A percentile compares a stretch with the other conserved stretches of the same genome.
phyloP scores from a whole-genome alignment of 176 grass and related monocot genomes.

The Oryza officinalis region DNA sequence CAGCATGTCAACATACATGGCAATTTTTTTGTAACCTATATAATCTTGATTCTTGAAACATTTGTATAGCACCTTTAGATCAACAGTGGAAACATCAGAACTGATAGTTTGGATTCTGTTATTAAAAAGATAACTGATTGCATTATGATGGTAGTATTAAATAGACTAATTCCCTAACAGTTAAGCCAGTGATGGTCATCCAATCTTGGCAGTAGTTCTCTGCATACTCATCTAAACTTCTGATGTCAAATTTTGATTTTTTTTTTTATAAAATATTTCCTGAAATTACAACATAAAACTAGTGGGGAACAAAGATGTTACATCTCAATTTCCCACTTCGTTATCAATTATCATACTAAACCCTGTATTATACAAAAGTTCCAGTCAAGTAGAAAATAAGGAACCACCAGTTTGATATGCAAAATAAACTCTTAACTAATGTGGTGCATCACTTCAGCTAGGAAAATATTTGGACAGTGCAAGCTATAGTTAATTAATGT shows the following conservation, averaged over 20 bases:
- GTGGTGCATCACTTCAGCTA: not conserved
- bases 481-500: not conserved
- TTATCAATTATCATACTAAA: not conserved
- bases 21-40: not conserved
- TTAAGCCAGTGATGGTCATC: not conserved
- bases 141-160: not conserved
- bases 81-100: not conserved
- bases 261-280: not conserved
- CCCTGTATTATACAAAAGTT: not conserved
- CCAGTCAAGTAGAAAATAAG: not conserved
- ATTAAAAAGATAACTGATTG: not conserved
- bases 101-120: not conserved
- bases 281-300: slow-evolving; percentile 1
- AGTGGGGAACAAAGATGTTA: not conserved
- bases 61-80: not conserved
- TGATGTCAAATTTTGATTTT: not conserved
- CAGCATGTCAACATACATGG: not conserved
- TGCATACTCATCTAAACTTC: not conserved
- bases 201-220: not conserved
- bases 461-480: not conserved
- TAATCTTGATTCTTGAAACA: not conserved
- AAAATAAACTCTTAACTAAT: not conserved
- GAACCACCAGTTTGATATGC: not conserved
- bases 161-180: not conserved
- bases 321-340: not conserved